Percentiles rank a stretch among this genome's conserved stretches.
Evolutionary conservation across 352 stramenopile genomes (phyloP).

Genomic region (Phytophthora pinifolia): DNA sequence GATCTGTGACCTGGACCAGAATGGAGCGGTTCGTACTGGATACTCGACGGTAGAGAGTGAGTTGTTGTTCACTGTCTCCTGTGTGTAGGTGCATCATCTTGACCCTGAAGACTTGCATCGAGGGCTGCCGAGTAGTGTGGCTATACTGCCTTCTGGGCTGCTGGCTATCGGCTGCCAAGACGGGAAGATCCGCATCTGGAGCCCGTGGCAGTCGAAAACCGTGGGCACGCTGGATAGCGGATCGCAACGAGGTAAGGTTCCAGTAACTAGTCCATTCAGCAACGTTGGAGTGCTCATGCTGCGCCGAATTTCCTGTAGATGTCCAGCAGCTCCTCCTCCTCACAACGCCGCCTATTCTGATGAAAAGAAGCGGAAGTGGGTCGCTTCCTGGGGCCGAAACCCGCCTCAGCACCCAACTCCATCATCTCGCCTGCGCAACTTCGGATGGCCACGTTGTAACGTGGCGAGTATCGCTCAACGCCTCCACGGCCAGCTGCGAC

Average conservation of each 20-base stretch:
- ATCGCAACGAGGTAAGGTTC: slow-evolving; percentile 38
- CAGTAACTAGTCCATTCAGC: no score
- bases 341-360: slow-evolving; percentile 39
- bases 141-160: slow-evolving; percentile 59
- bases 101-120: slow-evolving; percentile 60
- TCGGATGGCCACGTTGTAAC: slow-evolving; percentile 60
- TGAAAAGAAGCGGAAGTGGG: slow-evolving; percentile 35
- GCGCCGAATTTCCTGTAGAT: slow-evolving; percentile 30
- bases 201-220: slow-evolving; percentile 53
- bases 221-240: slow-evolving; percentile 68
- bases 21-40: slow-evolving; percentile 33
- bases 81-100: slow-evolving; percentile 32
- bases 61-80: background rate
- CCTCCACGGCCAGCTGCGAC: slow-evolving; percentile 36
- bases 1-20: slow-evolving; percentile 77
- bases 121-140: slow-evolving; percentile 56
- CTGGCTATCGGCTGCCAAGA: slow-evolving; percentile 78
- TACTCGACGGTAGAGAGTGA: background rate
- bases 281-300: no score
- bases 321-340: slow-evolving; percentile 71
- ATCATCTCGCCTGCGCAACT: slow-evolving; percentile 57
- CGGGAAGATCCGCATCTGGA: slow-evolving; percentile 74
- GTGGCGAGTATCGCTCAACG: slow-evolving; percentile 43
- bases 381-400: slow-evolving; percentile 27
- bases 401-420: slow-evolving; percentile 31